Evolutionary conservation across 2,329 filamentous ascomycete genomes (phyloP).

Genomic region (Talaromyces sp.): DNA sequence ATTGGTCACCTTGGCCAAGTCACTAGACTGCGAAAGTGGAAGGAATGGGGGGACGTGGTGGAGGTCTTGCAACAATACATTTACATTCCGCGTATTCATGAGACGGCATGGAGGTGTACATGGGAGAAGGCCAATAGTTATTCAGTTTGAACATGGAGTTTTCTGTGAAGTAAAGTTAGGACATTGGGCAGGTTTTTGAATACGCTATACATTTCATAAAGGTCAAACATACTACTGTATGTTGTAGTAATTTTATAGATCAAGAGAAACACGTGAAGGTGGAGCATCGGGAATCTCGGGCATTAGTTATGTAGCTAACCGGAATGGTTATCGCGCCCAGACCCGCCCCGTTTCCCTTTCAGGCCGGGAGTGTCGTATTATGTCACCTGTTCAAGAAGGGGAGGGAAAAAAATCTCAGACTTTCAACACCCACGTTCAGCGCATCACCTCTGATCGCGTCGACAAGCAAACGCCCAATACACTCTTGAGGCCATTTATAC

Average conservation of each 20-base stretch:
- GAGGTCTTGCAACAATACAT: slow-evolving; percentile 22
- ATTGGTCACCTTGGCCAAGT: slow-evolving; percentile 21
- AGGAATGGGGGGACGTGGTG: slow-evolving; percentile 23
- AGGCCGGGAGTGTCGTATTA: background rate
- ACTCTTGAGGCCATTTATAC: background rate
- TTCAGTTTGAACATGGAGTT: background rate
- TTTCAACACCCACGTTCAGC: background rate
- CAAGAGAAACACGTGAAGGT: background rate
- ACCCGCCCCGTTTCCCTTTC: background rate
- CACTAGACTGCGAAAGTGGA: slow-evolving; percentile 23
- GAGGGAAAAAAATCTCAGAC: background rate
- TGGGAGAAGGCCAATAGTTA: slow-evolving; percentile 23
- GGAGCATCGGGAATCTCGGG: background rate
- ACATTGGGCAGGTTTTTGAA: background rate
- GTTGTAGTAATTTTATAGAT: background rate
- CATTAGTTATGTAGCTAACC: background rate
- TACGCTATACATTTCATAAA: background rate
- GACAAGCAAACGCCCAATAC: background rate
- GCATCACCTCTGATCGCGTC: background rate
- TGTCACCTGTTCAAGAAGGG: background rate
- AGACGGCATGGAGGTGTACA: slow-evolving; percentile 20
- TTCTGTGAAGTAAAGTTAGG: background rate
- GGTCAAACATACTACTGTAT: too few relatives aligned
- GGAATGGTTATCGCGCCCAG: background rate
- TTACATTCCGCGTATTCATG: slow-evolving; percentile 21